Percentiles rank a stretch among this genome's conserved stretches.
phyloP scores from a whole-genome alignment of 441 rosid species.

The Francoa sonchifolia region DNA sequence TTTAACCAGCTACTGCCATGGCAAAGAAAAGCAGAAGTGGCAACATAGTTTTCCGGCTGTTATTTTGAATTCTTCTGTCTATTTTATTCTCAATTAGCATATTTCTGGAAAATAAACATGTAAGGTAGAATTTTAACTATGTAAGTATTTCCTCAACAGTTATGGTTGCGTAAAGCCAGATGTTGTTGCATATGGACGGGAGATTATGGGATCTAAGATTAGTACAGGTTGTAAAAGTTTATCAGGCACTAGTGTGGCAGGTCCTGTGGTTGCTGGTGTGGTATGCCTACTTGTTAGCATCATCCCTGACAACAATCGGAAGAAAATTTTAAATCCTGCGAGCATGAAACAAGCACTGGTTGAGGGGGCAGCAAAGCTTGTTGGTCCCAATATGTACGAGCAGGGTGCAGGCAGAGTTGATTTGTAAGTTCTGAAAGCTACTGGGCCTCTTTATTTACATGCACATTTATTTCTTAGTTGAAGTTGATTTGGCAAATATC shows the following conservation, averaged over 20 bases:
- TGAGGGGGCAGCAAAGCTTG: conserved; percentile 95
- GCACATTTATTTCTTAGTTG: conserved; percentile 5
- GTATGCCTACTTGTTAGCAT: conserved; percentile 91
- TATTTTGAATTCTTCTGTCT: too few species aligned
- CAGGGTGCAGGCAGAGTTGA: conserved; percentile 98
- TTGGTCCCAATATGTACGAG: conserved; percentile 92
- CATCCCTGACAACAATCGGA: conserved; percentile 61
- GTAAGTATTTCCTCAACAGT: conserved; percentile 24
- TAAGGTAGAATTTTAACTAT: neutral
- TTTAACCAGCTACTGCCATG: too few species aligned
- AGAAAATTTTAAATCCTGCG: conserved; percentile 74
- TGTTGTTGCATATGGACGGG: conserved; percentile 94
- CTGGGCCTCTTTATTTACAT: conserved; percentile 2
- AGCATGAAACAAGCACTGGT: conserved; percentile 99
- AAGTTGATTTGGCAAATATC: neutral
- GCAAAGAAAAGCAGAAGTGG: too few species aligned
- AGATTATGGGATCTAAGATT: conserved; percentile 94
- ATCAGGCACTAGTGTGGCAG: conserved; percentile 96
- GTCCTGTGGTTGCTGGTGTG: conserved; percentile 99
- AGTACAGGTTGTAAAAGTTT: conserved; percentile 95
- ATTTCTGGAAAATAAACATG: too few species aligned
- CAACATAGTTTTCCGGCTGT: too few species aligned
- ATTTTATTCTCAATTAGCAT: too few species aligned
- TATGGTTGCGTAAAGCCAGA: conserved; percentile 97
- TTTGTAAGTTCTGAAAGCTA: conserved; percentile 43